Base-by-base conservation (phyloP, 2,329 filamentous ascomycete genomes). In the Dactylellina sp. region DNA sequence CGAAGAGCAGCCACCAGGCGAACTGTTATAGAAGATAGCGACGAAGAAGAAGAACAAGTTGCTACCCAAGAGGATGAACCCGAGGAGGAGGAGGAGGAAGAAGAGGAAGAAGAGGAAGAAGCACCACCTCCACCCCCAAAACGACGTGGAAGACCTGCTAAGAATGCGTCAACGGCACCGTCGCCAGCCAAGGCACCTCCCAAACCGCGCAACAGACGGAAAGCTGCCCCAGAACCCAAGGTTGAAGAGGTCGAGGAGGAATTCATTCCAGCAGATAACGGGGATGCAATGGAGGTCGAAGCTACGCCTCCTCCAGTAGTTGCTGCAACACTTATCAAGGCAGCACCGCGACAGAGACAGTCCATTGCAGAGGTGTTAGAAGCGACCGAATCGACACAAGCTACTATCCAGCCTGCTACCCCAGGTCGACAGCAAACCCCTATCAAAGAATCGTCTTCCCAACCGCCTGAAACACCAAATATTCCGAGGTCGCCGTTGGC, bases 191-290 rank as follows among this genome's bases (percentile, higher is more conserved):
- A 74, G 24, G 44, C 70, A 22, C 61, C 70, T 24, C 61, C 70
- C 37, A 74, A 66, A 62, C 61, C 70, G 25, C 70, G 70, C 40
- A 47, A 55, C 37, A 66, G 56, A 25, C 70, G 70, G 46, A 74
- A 74, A 74, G 55, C 55, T 20, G 61, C 61, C 39, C 61, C 61
- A 16, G 49, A 74, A 62, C 70, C 61, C 18, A 74, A 74, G n/a
- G 47, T 74, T 22, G 70, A 74, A 46, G 70, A 74, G 50, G 47
- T 60, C n/a, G 70, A 74, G 49, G 68, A 72, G 39, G 32, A 47
- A 32, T 40, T 39, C 2, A 22, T 56, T 16, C 50, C 47, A 28
- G 25, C 32, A 14, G n/a, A 55, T n/a, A 52, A 47, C 6, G 61
- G 46, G 32, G 70, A 74, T 46, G 61, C 55, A 4, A 74, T 74